These are phyloP conservation scores for Warburgia ugandensis DNA, from an alignment of 164 flowering plant genomes.

Conservation along the genomic window DNA sequence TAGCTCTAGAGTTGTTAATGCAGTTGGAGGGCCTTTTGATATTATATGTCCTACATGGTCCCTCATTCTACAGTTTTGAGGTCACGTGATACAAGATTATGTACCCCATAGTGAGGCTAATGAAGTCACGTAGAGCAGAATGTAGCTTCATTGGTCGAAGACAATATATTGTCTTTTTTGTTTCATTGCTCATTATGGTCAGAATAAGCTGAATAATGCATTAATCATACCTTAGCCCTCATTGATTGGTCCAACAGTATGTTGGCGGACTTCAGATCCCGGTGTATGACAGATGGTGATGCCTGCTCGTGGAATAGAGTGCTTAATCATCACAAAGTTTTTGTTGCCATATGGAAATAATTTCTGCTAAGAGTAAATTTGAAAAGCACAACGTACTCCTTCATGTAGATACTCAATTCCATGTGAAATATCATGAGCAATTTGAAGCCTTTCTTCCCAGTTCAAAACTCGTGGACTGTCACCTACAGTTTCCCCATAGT, in stretches of 20 bases:
- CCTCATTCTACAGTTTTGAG: no score
- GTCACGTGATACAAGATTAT: no score
- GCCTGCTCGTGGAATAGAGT: conserved; percentile 53
- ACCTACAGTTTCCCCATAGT: conserved; percentile 25
- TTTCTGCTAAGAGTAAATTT: background rate
- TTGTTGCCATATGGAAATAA: background rate
- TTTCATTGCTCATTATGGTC: no score
- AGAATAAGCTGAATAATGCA: conserved; percentile 2
- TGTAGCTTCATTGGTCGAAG: no score
- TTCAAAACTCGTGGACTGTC: conserved; percentile 43
- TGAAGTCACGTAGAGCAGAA: no score
- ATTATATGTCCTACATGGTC: no score
- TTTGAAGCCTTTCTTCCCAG: conserved; percentile 91
- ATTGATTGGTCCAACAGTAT: conserved; percentile 69
- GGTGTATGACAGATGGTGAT: conserved; percentile 91
- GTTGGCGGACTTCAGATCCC: conserved; percentile 94
- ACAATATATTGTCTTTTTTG: no score
- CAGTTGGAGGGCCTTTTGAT: no score
- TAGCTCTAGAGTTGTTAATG: no score
- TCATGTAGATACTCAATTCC: conserved; percentile 99
- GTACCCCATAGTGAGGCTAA: no score
- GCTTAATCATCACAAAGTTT: background rate
- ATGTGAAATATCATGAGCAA: conserved; percentile 89
- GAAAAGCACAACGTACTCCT: conserved; percentile 51
- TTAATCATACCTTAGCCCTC: conserved; percentile 77